Percentiles rank a stretch among this genome's conserved stretches.
phyloP scores from a whole-genome alignment of 805 yeast genomes.

The Sugiyamaella floridensis region DNA sequence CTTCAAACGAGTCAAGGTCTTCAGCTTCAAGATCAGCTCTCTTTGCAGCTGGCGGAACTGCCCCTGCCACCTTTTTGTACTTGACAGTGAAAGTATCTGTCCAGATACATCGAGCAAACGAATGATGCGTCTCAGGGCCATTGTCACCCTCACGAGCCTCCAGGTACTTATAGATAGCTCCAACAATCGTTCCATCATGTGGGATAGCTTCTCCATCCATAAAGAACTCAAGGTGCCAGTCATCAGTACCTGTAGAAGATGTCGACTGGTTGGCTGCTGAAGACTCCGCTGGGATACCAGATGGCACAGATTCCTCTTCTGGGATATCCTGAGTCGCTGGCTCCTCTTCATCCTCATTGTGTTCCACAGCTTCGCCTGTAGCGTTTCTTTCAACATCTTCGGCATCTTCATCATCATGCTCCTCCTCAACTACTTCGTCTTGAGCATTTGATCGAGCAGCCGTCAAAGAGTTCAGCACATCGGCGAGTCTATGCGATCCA shows the following conservation, averaged over 20 bases:
- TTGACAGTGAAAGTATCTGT: constrained; percentile 44
- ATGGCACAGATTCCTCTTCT: not conserved
- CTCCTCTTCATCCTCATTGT: constrained; percentile 13
- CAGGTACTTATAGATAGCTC: constrained; percentile 42
- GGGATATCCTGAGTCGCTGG: constrained; percentile 2
- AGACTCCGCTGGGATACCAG: constrained; percentile 7
- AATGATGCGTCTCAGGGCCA: constrained; percentile 4
- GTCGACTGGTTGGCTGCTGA: constrained; percentile 1
- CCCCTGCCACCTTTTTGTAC: constrained; percentile 33
- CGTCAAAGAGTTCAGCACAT: not conserved
- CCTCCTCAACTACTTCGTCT: constrained; percentile 1
- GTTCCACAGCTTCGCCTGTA: not conserved
- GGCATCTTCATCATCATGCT: not conserved
- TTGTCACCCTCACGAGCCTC: constrained; percentile 8
- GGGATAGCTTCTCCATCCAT: constrained; percentile 54
- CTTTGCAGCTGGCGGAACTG: constrained; percentile 6
- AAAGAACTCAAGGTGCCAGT: constrained; percentile 48
- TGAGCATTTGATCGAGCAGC: constrained; percentile 1
- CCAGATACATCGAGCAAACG: constrained; percentile 42
- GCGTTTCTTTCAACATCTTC: not conserved
- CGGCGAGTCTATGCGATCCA: not conserved
- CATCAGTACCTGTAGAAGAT: constrained; percentile 3
- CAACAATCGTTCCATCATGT: constrained; percentile 64
- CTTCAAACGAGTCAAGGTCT: constrained; percentile 16
- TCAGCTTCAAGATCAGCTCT: constrained; percentile 17